Base-by-base conservation (phyloP, 352 stramenopile genomes). In the Phytophthora idaei region DNA sequence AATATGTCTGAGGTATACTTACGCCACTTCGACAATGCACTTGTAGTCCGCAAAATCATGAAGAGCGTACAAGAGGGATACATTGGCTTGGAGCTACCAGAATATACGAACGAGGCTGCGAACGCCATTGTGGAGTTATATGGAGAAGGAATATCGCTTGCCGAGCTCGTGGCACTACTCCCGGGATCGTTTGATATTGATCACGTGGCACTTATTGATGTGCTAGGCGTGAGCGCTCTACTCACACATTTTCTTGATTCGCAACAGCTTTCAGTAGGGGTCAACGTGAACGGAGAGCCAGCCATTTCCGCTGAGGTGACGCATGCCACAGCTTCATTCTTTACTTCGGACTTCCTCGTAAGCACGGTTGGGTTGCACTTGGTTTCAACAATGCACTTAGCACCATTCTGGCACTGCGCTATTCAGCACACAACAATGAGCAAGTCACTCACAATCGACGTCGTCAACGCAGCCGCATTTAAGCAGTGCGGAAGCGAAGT, bases 381-480 rank as follows among this genome's bases (percentile, higher is more conserved):
- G 5, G 52, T 73, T 1, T 77, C 68, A 2, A 61, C 67, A 0
- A 73, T 69, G 46, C 59, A 77, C 36, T 57, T 81, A 27, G 74
- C 70, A 7, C 66, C 67, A 8, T 81, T 81, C 67, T 81, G 74
- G 74, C 62, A 76, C 28, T 81, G 74, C 27, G 70, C 66, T 11
- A 77, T 81, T 17, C 51, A 69, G 17, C 67, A 77, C 50, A 77
- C 66, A 21, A 21, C 21, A 21, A 21, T 21, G 21, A 21, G 1
- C 21, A 21, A 21, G 21, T 21, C 21, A 21, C 21, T 21, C 21
- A 21, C 21, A 25, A 34, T 70, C 3, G 51, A 39, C 4, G 47
- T 67, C 17, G 63, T 81, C 5, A 62, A 74, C 25, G 57, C 28
- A 5, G 31, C 27, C 3, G 27, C 46, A 2, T 69, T 78, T n/a